These are phyloP conservation scores for Penicillium malachiteum DNA, from an alignment of 495 filamentous ascomycete species.

Conservation along the genomic window DNA sequence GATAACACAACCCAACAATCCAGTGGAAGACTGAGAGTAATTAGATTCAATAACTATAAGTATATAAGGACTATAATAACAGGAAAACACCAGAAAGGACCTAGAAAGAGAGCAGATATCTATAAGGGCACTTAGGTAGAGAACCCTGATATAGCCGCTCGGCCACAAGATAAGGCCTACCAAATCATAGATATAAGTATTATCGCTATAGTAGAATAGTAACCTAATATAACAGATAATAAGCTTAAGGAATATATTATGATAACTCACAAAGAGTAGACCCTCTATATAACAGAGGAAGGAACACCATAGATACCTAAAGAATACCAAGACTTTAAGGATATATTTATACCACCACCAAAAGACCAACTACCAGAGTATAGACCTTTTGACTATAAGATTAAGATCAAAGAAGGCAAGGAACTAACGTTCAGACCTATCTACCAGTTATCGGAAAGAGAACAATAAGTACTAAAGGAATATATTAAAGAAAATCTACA, in stretches of 20 bases:
- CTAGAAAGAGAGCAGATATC: background rate
- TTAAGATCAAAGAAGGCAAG: background rate
- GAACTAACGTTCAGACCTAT: background rate
- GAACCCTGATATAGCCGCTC: background rate
- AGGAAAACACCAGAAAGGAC: background rate
- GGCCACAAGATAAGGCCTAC: background rate
- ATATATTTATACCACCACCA: conserved; percentile 1
- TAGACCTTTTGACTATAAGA: background rate
- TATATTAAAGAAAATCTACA: conserved; percentile 6
- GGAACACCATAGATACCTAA: conserved; percentile 3
- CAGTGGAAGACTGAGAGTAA: background rate
- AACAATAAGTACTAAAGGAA: background rate
- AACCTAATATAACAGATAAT: background rate
- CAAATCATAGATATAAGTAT: background rate
- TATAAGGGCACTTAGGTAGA: background rate
- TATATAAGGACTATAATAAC: background rate
- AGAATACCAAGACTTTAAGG: conserved; percentile 4
- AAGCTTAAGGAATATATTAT: background rate
- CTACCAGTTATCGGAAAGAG: background rate
- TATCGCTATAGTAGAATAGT: background rate
- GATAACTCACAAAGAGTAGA: background rate
- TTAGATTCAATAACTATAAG: background rate
- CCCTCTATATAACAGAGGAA: background rate
- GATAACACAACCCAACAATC: background rate
- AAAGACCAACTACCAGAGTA: conserved; percentile 1